These are phyloP conservation scores for Monilinia laxa DNA, from an alignment of 2,329 filamentous ascomycete genomes.

Conservation along the genomic window DNA sequence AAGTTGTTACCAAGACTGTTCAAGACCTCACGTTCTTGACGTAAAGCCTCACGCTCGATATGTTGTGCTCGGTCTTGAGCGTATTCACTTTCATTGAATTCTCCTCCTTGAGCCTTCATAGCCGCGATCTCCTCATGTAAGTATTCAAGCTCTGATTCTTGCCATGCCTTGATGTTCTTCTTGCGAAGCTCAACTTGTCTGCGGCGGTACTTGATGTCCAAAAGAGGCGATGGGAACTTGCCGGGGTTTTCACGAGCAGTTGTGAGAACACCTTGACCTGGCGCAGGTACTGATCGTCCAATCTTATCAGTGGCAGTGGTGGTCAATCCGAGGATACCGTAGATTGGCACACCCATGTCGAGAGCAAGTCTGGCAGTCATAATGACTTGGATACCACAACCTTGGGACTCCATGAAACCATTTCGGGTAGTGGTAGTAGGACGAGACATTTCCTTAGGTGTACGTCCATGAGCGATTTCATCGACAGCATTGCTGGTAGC, in stretches of 20 bases:
- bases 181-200: conserved; percentile 92
- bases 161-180: conserved; percentile 94
- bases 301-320: conserved; percentile 99
- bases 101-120: conserved; percentile 76
- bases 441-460: conserved; percentile 95
- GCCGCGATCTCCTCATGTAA: conserved; percentile 89
- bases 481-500: conserved; percentile 97
- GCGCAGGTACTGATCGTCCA: conserved; percentile 92
- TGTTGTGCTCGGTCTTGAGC: conserved; percentile 80
- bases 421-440: conserved; percentile 95
- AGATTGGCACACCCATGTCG: conserved; percentile 98
- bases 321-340: conserved; percentile 89
- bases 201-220: conserved; percentile 96
- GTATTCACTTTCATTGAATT: conserved; percentile 82
- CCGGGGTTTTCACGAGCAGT: conserved; percentile 86
- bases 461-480: conserved; percentile 92
- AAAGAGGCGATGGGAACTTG: conserved; percentile 91
- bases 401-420: conserved; percentile 99
- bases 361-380: conserved; percentile 96
- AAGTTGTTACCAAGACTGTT: conserved; percentile 96
- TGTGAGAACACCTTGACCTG: conserved; percentile 94
- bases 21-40: conserved; percentile 91
- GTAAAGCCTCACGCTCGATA: conserved; percentile 81
- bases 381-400: conserved; percentile 96
- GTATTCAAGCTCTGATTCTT: conserved; percentile 90